Percentiles rank a stretch among this genome's conserved stretches.
These are phyloP conservation scores for Saccharomyces hybrid DNA, from an alignment of 1,139 yeast species.

Conservation along the genomic window DNA sequence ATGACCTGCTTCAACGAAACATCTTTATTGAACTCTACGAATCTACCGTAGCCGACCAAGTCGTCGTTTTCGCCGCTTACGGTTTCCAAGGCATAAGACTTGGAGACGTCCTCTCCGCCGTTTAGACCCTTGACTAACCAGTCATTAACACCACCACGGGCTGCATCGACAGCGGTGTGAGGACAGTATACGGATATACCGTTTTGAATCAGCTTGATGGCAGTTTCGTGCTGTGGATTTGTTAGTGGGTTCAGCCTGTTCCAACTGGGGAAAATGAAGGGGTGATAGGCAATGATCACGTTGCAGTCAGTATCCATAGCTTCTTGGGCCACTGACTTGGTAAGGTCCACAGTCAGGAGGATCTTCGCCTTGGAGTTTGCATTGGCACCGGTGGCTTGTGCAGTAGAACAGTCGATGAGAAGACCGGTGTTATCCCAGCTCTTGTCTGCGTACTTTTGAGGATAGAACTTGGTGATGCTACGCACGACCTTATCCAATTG, in stretches of 20 bases:
- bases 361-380: conserved; percentile 35
- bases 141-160: conserved; percentile 85
- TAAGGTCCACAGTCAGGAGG: conserved; percentile 75
- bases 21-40: conserved; percentile 44
- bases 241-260: conserved; percentile 52
- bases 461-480: conserved; percentile 62
- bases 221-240: conserved; percentile 76
- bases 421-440: conserved; percentile 95
- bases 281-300: conserved; percentile 82
- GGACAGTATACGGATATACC: conserved; percentile 88
- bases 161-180: conserved; percentile 94
- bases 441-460: conserved; percentile 67
- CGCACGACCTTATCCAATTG: conserved; percentile 42
- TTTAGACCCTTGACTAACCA: conserved; percentile 68
- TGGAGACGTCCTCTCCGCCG: conserved; percentile 18
- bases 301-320: conserved; percentile 49
- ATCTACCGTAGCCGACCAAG: conserved; percentile 76
- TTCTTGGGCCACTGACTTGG: conserved; percentile 77
- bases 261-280: conserved; percentile 84
- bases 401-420: conserved; percentile 50
- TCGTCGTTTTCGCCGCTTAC: conserved; percentile 18
- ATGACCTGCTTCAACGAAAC: conserved; percentile 43
- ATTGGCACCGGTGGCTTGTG: conserved; percentile 12
- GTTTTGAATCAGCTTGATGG: conserved; percentile 61
- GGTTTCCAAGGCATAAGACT: conserved; percentile 31